Conservation (phyloP, 2,329 filamentous ascomycete genomes). For the Ophiocordyceps camponoti-saundersi region DNA sequence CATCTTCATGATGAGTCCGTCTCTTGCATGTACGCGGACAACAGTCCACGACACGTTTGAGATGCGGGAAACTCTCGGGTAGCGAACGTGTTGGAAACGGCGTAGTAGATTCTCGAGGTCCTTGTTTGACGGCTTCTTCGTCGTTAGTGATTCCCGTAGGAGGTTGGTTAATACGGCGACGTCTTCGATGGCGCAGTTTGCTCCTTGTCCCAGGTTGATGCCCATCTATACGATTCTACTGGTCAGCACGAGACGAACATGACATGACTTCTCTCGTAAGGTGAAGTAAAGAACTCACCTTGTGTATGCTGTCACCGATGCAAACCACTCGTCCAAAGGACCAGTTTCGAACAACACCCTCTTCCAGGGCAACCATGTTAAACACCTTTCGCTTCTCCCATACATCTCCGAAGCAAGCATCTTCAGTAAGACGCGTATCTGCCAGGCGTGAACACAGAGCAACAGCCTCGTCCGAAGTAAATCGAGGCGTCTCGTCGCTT, state of each 20-base stretch:
- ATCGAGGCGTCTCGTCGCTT: neutral
- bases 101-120: neutral
- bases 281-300: neutral
- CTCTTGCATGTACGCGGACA: neutral
- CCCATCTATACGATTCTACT: neutral
- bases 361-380: conserved; percentile 1
- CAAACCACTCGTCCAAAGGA: conserved; percentile 1
- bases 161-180: neutral
- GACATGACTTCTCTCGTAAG: neutral
- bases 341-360: neutral
- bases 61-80: neutral
- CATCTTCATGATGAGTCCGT: neutral
- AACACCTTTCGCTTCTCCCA: neutral
- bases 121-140: neutral
- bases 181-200: conserved; percentile 2
- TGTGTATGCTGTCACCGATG: conserved; percentile 2
- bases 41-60: neutral
- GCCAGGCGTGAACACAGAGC: neutral
- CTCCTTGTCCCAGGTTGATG: conserved; percentile 1
- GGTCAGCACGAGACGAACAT: neutral
- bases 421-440: neutral
- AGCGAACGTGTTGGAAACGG: neutral
- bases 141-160: neutral
- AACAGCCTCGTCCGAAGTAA: neutral
- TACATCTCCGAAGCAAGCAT: neutral